A percentile compares a stretch with the other conserved stretches of the same genome.
Conservation (phyloP, 139 green algal species). For the Parachlorella kessleri region DNA sequence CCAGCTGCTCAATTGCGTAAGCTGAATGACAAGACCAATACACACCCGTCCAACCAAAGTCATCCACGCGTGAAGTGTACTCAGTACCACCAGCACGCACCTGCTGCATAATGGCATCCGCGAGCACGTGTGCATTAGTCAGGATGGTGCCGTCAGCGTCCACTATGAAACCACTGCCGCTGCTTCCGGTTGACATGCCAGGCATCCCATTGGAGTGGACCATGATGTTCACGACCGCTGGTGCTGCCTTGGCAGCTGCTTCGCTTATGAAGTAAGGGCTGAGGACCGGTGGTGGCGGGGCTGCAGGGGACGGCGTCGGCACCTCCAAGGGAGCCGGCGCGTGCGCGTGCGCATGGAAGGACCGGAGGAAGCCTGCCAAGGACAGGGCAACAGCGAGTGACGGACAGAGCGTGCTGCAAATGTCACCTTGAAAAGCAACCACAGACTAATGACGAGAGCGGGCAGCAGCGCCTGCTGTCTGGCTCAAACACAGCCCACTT, state of each 20-base stretch:
- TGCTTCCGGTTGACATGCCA: conserved; percentile 12
- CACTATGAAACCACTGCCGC: conserved; percentile 73
- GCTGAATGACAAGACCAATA: too few relatives aligned
- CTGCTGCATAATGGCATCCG: background rate
- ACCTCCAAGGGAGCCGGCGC: background rate
- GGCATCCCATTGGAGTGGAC: background rate
- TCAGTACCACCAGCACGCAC: background rate
- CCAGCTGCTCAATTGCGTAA: too few relatives aligned
- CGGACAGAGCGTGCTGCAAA: too few relatives aligned
- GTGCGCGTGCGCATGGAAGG: conserved; percentile 8
- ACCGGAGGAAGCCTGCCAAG: conserved; percentile 1
- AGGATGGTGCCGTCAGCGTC: conserved; percentile 64
- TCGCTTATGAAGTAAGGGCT: conserved; percentile 63
- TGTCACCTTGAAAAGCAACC: too few relatives aligned
- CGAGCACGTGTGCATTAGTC: conserved; percentile 81
- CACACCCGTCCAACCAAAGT: too few relatives aligned
- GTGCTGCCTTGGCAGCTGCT: conserved; percentile 60
- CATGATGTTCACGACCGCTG: conserved; percentile 61
- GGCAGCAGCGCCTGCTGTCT: too few relatives aligned
- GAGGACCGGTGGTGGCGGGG: conserved; percentile 10
- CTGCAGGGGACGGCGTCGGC: background rate
- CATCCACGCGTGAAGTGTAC: too few relatives aligned
- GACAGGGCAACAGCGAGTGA: background rate
- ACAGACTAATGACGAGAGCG: too few relatives aligned
- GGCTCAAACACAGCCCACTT: too few relatives aligned